Conservation (phyloP, 768 basidiomycete species). For the Punctularia strigosozonata region DNA sequence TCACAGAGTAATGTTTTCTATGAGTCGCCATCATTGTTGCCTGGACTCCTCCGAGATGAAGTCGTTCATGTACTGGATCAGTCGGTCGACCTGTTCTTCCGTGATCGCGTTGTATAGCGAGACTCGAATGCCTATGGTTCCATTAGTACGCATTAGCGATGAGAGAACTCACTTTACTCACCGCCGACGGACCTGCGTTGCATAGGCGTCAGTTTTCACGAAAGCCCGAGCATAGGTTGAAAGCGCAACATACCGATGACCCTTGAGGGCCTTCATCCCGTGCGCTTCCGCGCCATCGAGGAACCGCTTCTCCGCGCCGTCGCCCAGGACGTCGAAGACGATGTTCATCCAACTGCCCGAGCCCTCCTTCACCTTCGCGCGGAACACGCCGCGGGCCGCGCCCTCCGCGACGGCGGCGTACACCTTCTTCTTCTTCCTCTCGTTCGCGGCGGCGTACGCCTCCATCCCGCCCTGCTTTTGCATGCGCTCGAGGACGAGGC, state of each 20-base stretch:
- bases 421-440: slow-evolving; percentile 63
- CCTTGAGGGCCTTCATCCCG: slow-evolving; percentile 82
- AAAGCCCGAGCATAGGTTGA: background rate
- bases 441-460: slow-evolving; percentile 56
- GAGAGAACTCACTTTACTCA: slow-evolving; percentile 8
- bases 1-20: too few relatives aligned
- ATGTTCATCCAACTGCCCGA: slow-evolving; percentile 95
- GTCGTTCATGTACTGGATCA: slow-evolving; percentile 17
- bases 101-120: slow-evolving; percentile 52
- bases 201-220: background rate
- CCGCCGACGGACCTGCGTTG: slow-evolving; percentile 27
- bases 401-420: slow-evolving; percentile 67
- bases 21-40: background rate
- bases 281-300: slow-evolving; percentile 66
- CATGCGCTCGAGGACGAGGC: slow-evolving; percentile 70
- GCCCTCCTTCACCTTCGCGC: slow-evolving; percentile 57
- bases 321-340: slow-evolving; percentile 68
- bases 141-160: background rate
- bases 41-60: slow-evolving; percentile 13
- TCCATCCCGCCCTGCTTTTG: slow-evolving; percentile 50
- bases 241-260: slow-evolving; percentile 62
- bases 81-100: slow-evolving; percentile 29
- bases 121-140: slow-evolving; percentile 33
- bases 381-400: slow-evolving; percentile 57
- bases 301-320: slow-evolving; percentile 65